Conservation (phyloP, 306 rosid species). For the Cicer pinnatifidum region DNA sequence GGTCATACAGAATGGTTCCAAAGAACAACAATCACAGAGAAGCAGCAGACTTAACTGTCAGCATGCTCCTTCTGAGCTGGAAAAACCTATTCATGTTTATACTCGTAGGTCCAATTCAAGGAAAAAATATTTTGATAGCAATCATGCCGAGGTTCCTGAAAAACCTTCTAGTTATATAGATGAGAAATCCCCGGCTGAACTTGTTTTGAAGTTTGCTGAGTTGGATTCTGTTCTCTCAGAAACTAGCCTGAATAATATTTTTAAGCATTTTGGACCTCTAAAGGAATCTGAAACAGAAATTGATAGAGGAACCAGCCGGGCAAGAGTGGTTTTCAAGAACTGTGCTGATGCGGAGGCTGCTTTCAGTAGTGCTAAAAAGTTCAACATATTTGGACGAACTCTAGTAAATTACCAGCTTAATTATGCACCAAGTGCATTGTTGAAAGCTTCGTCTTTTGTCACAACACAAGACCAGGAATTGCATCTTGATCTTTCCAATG, state of each 20-base stretch:
- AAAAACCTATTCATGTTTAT: slow-evolving; percentile 58
- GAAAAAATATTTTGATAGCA: slow-evolving; percentile 63
- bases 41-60: slow-evolving; percentile 53
- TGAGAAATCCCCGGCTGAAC: slow-evolving; percentile 81
- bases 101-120: slow-evolving; percentile 64
- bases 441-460: slow-evolving; percentile 62
- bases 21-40: slow-evolving; percentile 65
- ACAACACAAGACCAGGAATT: slow-evolving; percentile 70
- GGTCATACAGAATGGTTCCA: slow-evolving; percentile 73
- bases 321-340: slow-evolving; percentile 85
- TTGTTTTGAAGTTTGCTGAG: slow-evolving; percentile 80
- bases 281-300: slow-evolving; percentile 90
- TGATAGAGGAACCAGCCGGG: slow-evolving; percentile 75
- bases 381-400: slow-evolving; percentile 77
- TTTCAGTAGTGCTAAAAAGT: slow-evolving; percentile 76
- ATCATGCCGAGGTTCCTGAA: slow-evolving; percentile 52
- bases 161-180: slow-evolving; percentile 66
- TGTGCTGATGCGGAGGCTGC: slow-evolving; percentile 83
- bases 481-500: slow-evolving; percentile 70
- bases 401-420: slow-evolving; percentile 81
- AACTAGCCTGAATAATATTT: slow-evolving; percentile 70
- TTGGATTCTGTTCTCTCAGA: slow-evolving; percentile 80
- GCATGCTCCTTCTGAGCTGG: slow-evolving; percentile 55
- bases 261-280: slow-evolving; percentile 86
- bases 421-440: slow-evolving; percentile 68